These are phyloP conservation scores for Exidia glandulosa DNA, from an alignment of 768 basidiomycete genomes.

Conservation along the genomic window DNA sequence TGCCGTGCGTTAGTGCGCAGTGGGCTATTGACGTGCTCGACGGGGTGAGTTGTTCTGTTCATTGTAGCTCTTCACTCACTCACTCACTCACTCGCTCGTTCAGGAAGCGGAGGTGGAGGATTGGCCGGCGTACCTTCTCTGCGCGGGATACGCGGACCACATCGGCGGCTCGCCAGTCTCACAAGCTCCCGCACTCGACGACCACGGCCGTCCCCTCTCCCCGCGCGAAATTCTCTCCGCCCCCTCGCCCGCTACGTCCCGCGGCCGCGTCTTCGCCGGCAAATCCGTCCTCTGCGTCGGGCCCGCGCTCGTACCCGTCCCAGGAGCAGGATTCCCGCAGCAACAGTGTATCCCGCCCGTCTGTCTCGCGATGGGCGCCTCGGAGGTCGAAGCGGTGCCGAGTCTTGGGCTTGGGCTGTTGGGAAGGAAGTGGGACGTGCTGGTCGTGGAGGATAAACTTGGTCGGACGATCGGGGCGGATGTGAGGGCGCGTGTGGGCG, in stretches of 20 bases:
- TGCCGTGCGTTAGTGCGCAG: constrained; percentile 60
- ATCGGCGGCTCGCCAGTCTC: constrained; percentile 33
- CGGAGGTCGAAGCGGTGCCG: constrained; percentile 51
- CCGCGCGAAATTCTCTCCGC: neutral
- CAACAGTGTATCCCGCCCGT: constrained; percentile 42
- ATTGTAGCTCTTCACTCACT: neutral
- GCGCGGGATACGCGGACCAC: constrained; percentile 35
- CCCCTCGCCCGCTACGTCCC: constrained; percentile 39
- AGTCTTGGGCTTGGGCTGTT: constrained; percentile 28
- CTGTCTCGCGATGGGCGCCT: constrained; percentile 69
- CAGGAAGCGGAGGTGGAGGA: constrained; percentile 22
- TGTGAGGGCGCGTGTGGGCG: constrained; percentile 13
- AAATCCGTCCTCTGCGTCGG: constrained; percentile 53
- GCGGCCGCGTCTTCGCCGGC: constrained; percentile 40
- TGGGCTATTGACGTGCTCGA: constrained; percentile 25
- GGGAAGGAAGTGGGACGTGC: constrained; percentile 39
- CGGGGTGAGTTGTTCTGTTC: neutral
- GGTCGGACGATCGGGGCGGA: constrained; percentile 15
- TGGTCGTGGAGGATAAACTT: constrained; percentile 45
- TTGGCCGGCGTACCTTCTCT: constrained; percentile 53
- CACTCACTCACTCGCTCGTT: neutral
- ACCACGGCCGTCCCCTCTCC: constrained; percentile 34
- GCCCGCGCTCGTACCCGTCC: constrained; percentile 39
- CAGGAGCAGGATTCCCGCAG: constrained; percentile 17
- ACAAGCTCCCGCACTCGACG: constrained; percentile 37